Evolutionary conservation across 176 grass and related monocot species (phyloP), one percentile per base, ranked within the genome.

Genomic region (Leersia perrieri): DNA sequence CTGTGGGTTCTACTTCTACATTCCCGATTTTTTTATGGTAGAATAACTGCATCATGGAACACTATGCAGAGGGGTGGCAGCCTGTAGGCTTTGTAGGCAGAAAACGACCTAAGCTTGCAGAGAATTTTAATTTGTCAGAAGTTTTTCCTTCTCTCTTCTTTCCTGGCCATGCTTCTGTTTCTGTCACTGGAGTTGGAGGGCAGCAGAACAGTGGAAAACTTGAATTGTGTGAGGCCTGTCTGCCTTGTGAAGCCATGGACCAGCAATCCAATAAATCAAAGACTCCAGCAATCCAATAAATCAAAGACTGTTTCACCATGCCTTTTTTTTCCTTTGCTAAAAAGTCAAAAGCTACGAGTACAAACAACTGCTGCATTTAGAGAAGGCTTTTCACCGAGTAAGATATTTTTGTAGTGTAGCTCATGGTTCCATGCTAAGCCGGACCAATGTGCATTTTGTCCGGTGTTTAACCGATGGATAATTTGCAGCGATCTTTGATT

Each of bases 71-170:
- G 31, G 13, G 53, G 30, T 33, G 27, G 61, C 39, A 29, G 75
- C 36, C 35, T 11, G 34, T 22, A 49, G 45, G 15, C 45, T 55
- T 11, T 18, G 12, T 74, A 33, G 61, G 40, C 57, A 85, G 57
- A 79, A 67, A 85, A 78, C 30, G 83, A 10, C 74, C 69, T 33
- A 82, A 47, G 39, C n/a, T 11, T 2, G 58, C 75, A 75, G 77
- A 4, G 45, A 80, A 74, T 44, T 80, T 80, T 60, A 45, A 29
- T 28, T 20, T 15, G 79, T 55, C 41, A 66, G 73, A 14, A 7
- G 5, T 6, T 28, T 62, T 63, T 33, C 5, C 28, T 55, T 7
- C 12, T 42, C 23, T 11, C 32, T 25, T 63, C 61, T 36, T 65
- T 26, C 1, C 31, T 47, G 51, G 12, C 30, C 72, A 34, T 14